Percentiles rank a stretch among this genome's conserved stretches.
Evolutionary conservation across 305 asterid species (phyloP).

Genomic region (Fraxinus floribunda): DNA sequence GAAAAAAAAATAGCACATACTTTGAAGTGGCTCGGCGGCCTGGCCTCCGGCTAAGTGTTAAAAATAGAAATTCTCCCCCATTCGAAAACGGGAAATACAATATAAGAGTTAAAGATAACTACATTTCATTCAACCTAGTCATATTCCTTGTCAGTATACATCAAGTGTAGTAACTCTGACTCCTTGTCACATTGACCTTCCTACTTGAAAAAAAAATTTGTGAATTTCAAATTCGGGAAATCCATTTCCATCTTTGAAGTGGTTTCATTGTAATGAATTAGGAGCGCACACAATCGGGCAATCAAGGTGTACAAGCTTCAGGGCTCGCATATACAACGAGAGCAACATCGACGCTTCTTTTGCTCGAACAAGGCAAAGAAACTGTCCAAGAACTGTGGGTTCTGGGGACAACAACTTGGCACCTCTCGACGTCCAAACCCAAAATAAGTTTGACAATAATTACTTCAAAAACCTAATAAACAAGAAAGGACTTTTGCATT

Average conservation of each 20-base stretch:
- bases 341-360: constrained; percentile 42
- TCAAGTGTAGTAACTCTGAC: background rate
- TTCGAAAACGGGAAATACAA: too few species aligned
- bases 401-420: constrained; percentile 50
- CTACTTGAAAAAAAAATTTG: background rate
- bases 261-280: background rate
- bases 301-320: constrained; percentile 44
- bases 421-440: constrained; percentile 46
- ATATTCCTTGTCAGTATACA: too few species aligned
- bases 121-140: background rate
- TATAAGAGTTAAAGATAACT: too few species aligned
- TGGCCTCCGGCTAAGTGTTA: too few species aligned
- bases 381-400: constrained; percentile 41
- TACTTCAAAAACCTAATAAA: constrained; percentile 45
- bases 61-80: too few species aligned
- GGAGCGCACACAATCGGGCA: constrained; percentile 70
- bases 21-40: too few species aligned
- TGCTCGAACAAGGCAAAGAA: constrained; percentile 34
- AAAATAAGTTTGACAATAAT: constrained; percentile 40
- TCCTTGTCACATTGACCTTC: background rate
- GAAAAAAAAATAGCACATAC: too few species aligned
- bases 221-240: background rate
- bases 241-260: background rate
- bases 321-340: constrained; percentile 50
- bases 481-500: constrained; percentile 55